Evolutionary conservation across 2,329 filamentous ascomycete species (phyloP).

Genomic region (Truncatella angustata): DNA sequence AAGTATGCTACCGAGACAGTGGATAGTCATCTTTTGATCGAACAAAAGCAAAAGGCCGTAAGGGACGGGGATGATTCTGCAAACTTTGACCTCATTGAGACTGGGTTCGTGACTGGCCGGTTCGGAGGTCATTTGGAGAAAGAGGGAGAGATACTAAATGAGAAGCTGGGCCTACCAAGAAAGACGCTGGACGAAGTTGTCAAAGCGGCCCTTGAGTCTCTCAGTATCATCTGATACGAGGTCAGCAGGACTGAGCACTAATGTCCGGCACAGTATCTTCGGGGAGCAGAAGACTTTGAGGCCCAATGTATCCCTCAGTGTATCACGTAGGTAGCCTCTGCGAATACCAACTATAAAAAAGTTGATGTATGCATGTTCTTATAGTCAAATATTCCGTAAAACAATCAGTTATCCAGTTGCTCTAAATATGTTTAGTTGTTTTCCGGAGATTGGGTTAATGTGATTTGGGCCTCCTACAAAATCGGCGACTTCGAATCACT

Average conservation of each 20-base stretch:
- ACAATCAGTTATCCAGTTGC: no score
- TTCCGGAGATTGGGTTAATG: no score
- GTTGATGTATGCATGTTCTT: no score
- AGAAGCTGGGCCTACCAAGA: slow-evolving; percentile 25
- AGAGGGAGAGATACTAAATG: slow-evolving; percentile 30
- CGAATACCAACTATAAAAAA: no score
- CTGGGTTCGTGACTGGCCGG: slow-evolving; percentile 28
- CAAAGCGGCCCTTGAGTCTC: slow-evolving; percentile 13
- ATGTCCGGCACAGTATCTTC: no score
- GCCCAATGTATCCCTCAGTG: no score
- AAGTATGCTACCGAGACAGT: slow-evolving; percentile 29
- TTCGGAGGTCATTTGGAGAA: slow-evolving; percentile 32
- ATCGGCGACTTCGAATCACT: no score
- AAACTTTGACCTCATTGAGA: slow-evolving; percentile 27
- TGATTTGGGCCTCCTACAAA: no score
- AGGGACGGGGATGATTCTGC: slow-evolving; percentile 22
- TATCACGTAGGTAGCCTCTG: no score
- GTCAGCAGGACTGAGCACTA: neutral
- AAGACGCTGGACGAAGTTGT: slow-evolving; percentile 24
- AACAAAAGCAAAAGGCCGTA: slow-evolving; percentile 26
- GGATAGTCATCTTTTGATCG: slow-evolving; percentile 23
- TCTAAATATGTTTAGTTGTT: no score
- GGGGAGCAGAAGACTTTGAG: no score
- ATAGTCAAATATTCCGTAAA: no score
- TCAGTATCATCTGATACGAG: slow-evolving; percentile 22